These are phyloP conservation scores for Daldinia loculata DNA, from an alignment of 495 filamentous ascomycete genomes.

Conservation along the genomic window DNA sequence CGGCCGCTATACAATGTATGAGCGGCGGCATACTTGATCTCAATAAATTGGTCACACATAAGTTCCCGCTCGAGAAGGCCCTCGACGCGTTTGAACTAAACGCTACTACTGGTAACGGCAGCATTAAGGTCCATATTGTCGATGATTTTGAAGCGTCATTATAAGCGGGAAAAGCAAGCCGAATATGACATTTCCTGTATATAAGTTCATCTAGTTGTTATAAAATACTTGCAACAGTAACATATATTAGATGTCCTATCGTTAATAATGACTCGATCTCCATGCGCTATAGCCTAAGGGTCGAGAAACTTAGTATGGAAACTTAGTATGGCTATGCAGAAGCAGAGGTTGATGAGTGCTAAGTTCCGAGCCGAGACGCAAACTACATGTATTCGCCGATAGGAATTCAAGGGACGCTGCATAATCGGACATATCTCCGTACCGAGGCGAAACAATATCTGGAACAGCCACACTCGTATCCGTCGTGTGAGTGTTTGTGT, in stretches of 20 bases:
- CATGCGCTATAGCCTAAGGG: slow-evolving; percentile 4
- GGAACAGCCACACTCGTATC: slow-evolving; percentile 33
- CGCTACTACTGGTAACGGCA: slow-evolving; percentile 57
- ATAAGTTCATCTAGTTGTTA: slow-evolving; percentile 22
- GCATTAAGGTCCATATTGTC: slow-evolving; percentile 68
- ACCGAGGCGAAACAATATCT: slow-evolving; percentile 12
- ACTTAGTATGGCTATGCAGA: slow-evolving; percentile 15
- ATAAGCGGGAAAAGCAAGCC: slow-evolving; percentile 7
- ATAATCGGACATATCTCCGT: slow-evolving; percentile 25
- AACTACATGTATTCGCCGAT: slow-evolving; percentile 5
- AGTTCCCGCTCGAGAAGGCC: slow-evolving; percentile 64
- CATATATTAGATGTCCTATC: background rate
- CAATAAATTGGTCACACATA: slow-evolving; percentile 58
- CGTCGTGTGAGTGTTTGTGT: slow-evolving; percentile 34
- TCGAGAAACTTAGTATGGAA: background rate
- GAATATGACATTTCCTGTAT: slow-evolving; percentile 18
- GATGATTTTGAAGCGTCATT: slow-evolving; percentile 56
- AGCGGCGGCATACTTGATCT: slow-evolving; percentile 64
- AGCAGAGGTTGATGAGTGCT: slow-evolving; percentile 2
- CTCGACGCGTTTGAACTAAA: slow-evolving; percentile 62
- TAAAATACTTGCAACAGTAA: background rate
- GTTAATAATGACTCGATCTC: slow-evolving; percentile 8
- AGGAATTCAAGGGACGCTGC: slow-evolving; percentile 8
- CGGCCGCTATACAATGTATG: slow-evolving; percentile 60
- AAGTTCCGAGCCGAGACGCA: slow-evolving; percentile 13